Evolutionary conservation across 2,329 filamentous ascomycete genomes (phyloP), one percentile per base, ranked within the genome.

Genomic region (Geosmithia flava): DNA sequence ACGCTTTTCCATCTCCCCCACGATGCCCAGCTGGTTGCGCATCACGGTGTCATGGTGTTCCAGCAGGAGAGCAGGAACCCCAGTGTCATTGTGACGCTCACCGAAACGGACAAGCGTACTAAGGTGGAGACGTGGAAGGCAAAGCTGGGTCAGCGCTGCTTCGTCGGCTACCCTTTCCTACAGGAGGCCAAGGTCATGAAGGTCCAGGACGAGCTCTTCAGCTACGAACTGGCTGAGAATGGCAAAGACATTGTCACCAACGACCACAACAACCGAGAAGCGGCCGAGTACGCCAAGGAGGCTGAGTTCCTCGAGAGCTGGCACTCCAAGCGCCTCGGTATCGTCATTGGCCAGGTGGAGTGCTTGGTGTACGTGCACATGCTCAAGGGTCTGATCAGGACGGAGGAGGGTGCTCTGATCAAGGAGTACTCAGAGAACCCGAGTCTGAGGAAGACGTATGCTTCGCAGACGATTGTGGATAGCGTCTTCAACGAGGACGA

Each of bases 11-110:
- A 86, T 2, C 68, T 98, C 41, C 85, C 88, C 0, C 90, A 93
- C 62, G 82, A 81, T 51, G 93, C 87, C 2, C 76, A 80, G 49
- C 72, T 97, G 19, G 59, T 70, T 8, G 62, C 68, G 45, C 87
- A 83, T 8, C 95, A 95, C 55, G 89, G 89, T 2, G 87, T 98
- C 52, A 93, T 83, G 53, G 88, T 98, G 33, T 98, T 98, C 70
- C 89, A 95, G 61, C 82, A 91, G 56, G 93, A 97, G 56, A 96
- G 90, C 62, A 83, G 88, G 46, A 97, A 97, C 59, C 90, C 96
- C 64, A 98, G 91, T 64, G 90, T 97, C 81, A 80, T 97, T 20
- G 77, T 97, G 49, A 95, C 87, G 2, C 71, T 98, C 46, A 74
- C 82, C 30, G 83, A 87, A 39, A 79, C 86, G 0, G 87, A 90